These are phyloP conservation scores for Malassezia furfur DNA, from an alignment of 1,284 basidiomycete species.

Conservation along the genomic window DNA sequence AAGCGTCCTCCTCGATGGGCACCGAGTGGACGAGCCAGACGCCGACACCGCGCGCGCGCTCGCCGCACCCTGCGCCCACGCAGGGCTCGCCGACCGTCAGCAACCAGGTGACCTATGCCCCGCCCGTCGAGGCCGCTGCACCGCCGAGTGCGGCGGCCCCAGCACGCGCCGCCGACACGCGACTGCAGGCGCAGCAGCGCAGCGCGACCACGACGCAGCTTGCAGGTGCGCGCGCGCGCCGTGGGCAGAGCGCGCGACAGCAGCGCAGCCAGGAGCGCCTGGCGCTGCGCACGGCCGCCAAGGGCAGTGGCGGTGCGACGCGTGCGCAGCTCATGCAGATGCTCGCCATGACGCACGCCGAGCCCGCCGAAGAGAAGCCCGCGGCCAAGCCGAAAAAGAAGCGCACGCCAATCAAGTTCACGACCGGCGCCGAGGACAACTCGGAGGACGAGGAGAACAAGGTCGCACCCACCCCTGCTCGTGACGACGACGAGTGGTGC, in stretches of 20 bases:
- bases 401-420: constrained; percentile 24
- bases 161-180: no score
- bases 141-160: no score
- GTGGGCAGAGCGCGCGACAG: not conserved
- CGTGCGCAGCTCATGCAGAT: constrained; percentile 3
- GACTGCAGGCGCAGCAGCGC: not conserved
- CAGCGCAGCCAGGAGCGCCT: constrained; percentile 2
- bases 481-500: constrained; percentile 41
- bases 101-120: no score
- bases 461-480: constrained; percentile 1
- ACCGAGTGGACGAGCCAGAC: no score
- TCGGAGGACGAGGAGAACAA: constrained; percentile 29
- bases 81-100: no score
- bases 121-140: no score
- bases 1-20: no score
- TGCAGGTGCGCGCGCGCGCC: not conserved
- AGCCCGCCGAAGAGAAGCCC: not conserved
- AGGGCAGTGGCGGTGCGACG: not conserved
- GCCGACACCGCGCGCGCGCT: no score
- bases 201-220: not conserved
- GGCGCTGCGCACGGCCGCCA: not conserved
- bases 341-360: constrained; percentile 3
- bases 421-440: constrained; percentile 37
- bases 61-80: not conserved
- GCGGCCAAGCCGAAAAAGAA: constrained; percentile 13